Evolutionary conservation across 139 green algal species (phyloP).

Genomic region (Closterium sp.): DNA sequence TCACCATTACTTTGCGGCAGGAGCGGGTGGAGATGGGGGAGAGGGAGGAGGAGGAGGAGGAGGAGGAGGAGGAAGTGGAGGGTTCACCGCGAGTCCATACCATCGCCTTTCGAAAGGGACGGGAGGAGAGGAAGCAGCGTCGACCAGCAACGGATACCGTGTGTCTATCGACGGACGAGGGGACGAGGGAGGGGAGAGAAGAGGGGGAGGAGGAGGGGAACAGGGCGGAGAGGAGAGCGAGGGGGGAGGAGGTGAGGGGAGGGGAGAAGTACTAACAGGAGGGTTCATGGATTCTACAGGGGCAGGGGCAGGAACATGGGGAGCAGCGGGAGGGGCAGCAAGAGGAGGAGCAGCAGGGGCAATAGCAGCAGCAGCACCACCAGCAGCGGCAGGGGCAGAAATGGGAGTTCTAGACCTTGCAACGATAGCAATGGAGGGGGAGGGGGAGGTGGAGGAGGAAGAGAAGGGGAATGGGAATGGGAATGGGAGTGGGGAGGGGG

Average conservation of each 20-base stretch:
- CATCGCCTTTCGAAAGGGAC: neutral
- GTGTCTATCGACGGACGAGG: too few species aligned
- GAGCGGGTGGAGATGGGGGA: neutral
- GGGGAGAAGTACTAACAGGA: neutral
- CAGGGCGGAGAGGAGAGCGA: neutral
- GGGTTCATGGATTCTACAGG: neutral
- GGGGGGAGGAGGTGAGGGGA: neutral
- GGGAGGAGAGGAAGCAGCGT: neutral
- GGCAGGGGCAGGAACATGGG: too few species aligned
- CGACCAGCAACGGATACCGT: too few species aligned
- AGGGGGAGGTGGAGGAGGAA: neutral
- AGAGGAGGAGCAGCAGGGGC: neutral
- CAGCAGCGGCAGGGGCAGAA: neutral
- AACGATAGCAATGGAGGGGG: neutral
- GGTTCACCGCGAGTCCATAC: neutral
- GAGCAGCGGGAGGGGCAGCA: too few species aligned
- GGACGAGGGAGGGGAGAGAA: neutral
- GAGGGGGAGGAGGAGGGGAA: neutral
- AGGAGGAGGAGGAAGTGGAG: neutral
- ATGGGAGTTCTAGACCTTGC: neutral
- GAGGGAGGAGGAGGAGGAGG: too few species aligned
- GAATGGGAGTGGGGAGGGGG: too few species aligned
- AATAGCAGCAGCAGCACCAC: neutral
- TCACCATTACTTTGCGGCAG: neutral
- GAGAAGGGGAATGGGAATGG: too few species aligned